Percentiles rank a stretch among this genome's conserved stretches.
phyloP scores from a whole-genome alignment of 2,329 filamentous ascomycete species.

The Aspergillus sp. region DNA sequence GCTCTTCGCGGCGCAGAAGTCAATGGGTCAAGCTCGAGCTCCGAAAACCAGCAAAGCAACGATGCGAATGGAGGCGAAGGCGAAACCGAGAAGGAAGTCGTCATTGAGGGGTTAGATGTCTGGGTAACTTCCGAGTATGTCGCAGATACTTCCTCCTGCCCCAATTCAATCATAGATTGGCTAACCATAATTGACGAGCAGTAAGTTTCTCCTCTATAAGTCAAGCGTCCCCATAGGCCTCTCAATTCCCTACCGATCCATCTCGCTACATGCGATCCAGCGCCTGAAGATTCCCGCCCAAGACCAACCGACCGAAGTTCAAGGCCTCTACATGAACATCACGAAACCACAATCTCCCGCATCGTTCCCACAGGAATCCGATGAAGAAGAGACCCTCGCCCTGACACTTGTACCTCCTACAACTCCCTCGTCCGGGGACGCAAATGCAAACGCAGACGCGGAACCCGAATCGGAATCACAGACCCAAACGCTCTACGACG shows the following conservation, averaged over 20 bases:
- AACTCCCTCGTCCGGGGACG: neutral
- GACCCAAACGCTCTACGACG: constrained; percentile 44
- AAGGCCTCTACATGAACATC: constrained; percentile 52
- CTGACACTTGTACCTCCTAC: constrained; percentile 43
- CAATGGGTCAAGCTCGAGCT: constrained; percentile 8
- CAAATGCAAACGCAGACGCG: constrained; percentile 14
- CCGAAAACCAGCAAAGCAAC: neutral
- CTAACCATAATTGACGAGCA: constrained; percentile 16
- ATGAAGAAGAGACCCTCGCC: constrained; percentile 44
- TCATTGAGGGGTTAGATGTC: constrained; percentile 42
- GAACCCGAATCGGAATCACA: constrained; percentile 34
- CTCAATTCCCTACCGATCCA: constrained; percentile 49
- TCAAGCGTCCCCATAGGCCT: constrained; percentile 36
- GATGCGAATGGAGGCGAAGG: constrained; percentile 3
- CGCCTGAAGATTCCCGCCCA: constrained; percentile 38
- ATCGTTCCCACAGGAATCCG: constrained; percentile 31
- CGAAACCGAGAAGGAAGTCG: constrained; percentile 32
- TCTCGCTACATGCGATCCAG: constrained; percentile 51
- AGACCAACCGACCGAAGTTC: constrained; percentile 26
- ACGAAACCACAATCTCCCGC: constrained; percentile 28
- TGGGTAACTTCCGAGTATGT: constrained; percentile 52
- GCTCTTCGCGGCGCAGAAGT: constrained; percentile 26
- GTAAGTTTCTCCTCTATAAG: constrained; percentile 47
- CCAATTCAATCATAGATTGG: neutral
- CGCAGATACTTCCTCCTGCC: too few species aligned